Conservation (phyloP, 2,329 filamentous ascomycete species). For the Fusarium tuaranense region DNA sequence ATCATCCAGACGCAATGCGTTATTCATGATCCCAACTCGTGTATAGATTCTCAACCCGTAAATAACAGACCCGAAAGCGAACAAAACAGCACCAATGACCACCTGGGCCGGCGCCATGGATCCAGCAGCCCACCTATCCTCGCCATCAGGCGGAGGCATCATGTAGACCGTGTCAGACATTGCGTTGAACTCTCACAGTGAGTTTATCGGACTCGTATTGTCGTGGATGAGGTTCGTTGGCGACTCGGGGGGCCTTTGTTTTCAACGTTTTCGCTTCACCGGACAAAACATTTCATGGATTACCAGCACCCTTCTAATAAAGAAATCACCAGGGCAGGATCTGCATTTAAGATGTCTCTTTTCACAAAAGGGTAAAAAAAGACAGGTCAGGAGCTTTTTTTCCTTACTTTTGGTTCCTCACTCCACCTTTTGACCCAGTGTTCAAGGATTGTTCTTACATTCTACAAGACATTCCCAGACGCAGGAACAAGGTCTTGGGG, state of each 20-base stretch:
- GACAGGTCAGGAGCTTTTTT: conserved; percentile 8
- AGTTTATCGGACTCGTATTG: background rate
- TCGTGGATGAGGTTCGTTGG: background rate
- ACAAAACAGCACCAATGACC: conserved; percentile 27
- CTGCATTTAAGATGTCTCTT: conserved; percentile 19
- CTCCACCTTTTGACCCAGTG: conserved; percentile 14
- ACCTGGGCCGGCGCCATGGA: conserved; percentile 24
- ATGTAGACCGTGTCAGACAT: conserved; percentile 34
- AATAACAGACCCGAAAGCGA: conserved; percentile 25
- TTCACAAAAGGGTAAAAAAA: background rate
- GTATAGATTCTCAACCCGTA: conserved; percentile 31
- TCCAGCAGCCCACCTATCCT: conserved; percentile 34
- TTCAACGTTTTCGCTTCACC: background rate
- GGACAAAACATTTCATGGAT: background rate
- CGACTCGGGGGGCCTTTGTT: background rate
- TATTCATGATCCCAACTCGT: conserved; percentile 24
- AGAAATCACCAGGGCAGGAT: background rate
- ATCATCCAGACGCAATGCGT: conserved; percentile 30
- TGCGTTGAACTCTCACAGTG: background rate
- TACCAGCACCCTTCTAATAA: background rate
- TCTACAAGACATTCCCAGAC: background rate
- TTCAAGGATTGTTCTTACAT: conserved; percentile 16
- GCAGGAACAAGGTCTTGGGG: background rate
- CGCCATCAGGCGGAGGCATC: conserved; percentile 32
- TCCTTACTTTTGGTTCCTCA: conserved; percentile 7